These are phyloP conservation scores for Tuber umbilicatum DNA, from an alignment of 495 filamentous ascomycete genomes.

Conservation along the genomic window DNA sequence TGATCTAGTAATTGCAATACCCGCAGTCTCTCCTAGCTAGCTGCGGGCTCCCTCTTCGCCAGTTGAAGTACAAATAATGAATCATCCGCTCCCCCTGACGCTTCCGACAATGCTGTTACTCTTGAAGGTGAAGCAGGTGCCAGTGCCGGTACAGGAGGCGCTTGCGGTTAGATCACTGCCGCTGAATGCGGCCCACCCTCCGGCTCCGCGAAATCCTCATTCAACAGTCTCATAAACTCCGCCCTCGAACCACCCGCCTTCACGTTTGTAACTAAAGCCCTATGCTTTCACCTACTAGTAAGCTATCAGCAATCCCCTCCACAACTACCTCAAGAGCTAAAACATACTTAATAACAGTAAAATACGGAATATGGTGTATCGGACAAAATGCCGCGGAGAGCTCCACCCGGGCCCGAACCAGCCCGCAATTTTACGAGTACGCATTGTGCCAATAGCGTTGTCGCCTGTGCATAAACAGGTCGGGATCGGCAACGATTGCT, in stretches of 20 bases:
- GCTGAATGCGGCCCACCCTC: conserved; percentile 19
- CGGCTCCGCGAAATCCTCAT: conserved; percentile 17
- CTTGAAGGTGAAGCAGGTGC: conserved; percentile 5
- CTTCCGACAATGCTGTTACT: conserved; percentile 8
- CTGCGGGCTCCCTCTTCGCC: conserved; percentile 51
- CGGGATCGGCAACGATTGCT: neutral
- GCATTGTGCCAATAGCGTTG: conserved; percentile 52
- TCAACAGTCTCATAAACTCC: conserved; percentile 35
- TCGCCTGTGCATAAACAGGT: conserved; percentile 42
- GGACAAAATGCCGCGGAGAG: conserved; percentile 77
- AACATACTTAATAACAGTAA: conserved; percentile 68
- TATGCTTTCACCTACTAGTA: conserved; percentile 32
- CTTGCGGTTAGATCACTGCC: conserved; percentile 2
- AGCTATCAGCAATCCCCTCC: neutral
- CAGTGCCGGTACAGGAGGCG: neutral
- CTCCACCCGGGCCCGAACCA: conserved; percentile 65
- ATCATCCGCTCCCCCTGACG: conserved; percentile 17
- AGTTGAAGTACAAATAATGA: conserved; percentile 48
- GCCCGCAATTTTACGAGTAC: conserved; percentile 62
- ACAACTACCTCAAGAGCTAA: neutral
- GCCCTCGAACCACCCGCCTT: conserved; percentile 33
- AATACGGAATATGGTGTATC: conserved; percentile 61
- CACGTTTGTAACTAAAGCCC: conserved; percentile 38
- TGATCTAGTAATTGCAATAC: conserved; percentile 59
- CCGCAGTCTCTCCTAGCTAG: conserved; percentile 54